Base-by-base conservation (phyloP, 2,329 filamentous ascomycete species). In the Myotisia sp. region DNA sequence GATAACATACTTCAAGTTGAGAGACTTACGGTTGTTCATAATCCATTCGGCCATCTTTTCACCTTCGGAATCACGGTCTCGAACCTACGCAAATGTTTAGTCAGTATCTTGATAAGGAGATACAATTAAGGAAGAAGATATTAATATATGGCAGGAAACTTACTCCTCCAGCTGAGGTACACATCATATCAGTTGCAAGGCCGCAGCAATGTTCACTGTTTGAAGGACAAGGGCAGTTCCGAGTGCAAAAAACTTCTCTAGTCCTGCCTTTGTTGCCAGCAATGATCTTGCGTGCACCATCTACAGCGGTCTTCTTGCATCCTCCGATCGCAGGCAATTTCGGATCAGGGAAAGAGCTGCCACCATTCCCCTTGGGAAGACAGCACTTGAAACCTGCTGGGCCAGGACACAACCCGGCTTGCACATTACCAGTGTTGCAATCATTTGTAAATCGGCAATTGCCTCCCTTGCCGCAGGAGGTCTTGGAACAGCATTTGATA, bases 1-100 rank as follows among this genome's bases (percentile, higher is more conserved):
- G 42, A 66, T 67, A 30, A 67, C 55, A 39, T 67, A 67, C 47
- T 62, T 65, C 43, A 67, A 46, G 37, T 59, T 56, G 5, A 65
- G 52, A 4, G 47, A 22, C 17, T 28, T 43, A 9, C 55, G 52
- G 40, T 67, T 61, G 20, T 57, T 54, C 64, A 66, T 66, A 16
- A 61, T 52, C 61, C 63, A 67, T 44, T 67, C 61, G 2, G 63
- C 64, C 21, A 67, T 63, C 21, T 60, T 49, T 14, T 52, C 51
- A 6, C 63, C 63, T 1, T 55, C 56, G 13, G 55, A 41, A 5
- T 56, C 51, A 47, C 37, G 50, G 45, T 24, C 44, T 42, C 9
- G 37, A n/a, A n/a, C n/a, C n/a, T n/a, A n/a, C n/a, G n/a, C n/a
- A n/a, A n/a, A n/a, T n/a, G n/a, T n/a, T n/a, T n/a, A n/a, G n/a